Evolutionary conservation across 2,329 filamentous ascomycete species (phyloP).

Genomic region (Neospermospora avenae): DNA sequence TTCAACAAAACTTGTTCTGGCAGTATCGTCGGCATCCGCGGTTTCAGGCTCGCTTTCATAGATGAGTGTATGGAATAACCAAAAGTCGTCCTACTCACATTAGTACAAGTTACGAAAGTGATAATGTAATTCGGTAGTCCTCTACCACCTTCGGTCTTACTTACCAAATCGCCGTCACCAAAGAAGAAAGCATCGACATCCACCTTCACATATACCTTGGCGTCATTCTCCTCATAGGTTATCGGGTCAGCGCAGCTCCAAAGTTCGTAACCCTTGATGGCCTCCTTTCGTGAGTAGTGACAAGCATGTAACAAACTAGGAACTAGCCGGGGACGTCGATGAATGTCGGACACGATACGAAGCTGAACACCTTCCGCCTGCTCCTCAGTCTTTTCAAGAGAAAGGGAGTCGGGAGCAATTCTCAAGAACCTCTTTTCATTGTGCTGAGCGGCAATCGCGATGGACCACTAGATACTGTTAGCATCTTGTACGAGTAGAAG

Average conservation of each 20-base stretch:
- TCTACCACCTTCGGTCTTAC: background rate
- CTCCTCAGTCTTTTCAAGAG: background rate
- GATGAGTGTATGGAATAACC: background rate
- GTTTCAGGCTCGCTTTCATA: background rate
- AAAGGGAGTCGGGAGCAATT: background rate
- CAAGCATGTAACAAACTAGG: slow-evolving; percentile 7
- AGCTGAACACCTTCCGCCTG: background rate
- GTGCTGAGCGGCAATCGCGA: background rate
- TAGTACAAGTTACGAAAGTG: background rate
- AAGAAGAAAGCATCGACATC: slow-evolving; percentile 8
- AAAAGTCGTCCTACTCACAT: background rate
- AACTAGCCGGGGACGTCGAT: background rate
- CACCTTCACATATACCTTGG: slow-evolving; percentile 7
- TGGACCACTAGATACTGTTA: background rate
- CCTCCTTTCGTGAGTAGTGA: background rate
- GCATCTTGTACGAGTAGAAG: background rate
- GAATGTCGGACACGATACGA: background rate
- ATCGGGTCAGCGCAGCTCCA: background rate
- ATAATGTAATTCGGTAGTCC: background rate
- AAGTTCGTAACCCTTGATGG: slow-evolving; percentile 1
- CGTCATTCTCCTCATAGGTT: background rate
- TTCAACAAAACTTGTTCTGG: background rate
- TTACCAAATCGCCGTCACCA: background rate
- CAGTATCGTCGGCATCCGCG: background rate
- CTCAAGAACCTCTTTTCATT: slow-evolving; percentile 5